Base-by-base conservation (phyloP, 2,329 filamentous ascomycete genomes). In the Penicillium sp. region DNA sequence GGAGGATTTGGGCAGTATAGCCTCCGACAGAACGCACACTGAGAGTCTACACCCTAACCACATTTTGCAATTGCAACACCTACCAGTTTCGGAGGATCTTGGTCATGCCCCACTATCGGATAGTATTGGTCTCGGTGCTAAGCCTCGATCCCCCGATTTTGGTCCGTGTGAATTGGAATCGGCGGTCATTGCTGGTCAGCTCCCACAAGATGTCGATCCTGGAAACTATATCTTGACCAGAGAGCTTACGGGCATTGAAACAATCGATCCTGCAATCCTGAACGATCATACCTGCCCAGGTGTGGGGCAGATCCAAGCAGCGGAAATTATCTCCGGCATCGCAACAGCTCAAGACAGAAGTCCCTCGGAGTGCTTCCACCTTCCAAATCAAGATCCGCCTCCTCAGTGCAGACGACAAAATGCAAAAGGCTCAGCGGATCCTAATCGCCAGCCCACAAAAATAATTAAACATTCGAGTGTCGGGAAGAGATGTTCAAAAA, bases 201-300 rank as follows among this genome's bases (percentile, higher is more conserved):
- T 41, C 25, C 41, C 29, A 12, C n/a, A 39, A 44, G 24, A 26
- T 48, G 7, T 44, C 24, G 29, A 40, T 40, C 27, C 28, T 39
- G 4, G 46, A 44, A 35, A 39, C 5, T 12, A 3, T 25, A 44
- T 9, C 25, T 8, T 6, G 39, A 39, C 33, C 35, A 7, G 35
- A 39, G 27, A 38, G 2, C 34, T 46, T 43, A 40, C 27, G 29
- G 12, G 9, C 36, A 24, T 9, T 36, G 18, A 44, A 40, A 13
- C 29, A 3, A 48, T 48, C 32, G 40, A 48, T 40, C 40, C 41
- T 11, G 35, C 46, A 39, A 48, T 48, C 26, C 42, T 41, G 1
- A 25, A 24, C 32, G 42, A 49, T 18, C 26, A 45, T 45, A 26
- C 0, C 36, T 49, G 3, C 9, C 47, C 26, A 38, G 1, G 33